phyloP scores from a whole-genome alignment of 352 stramenopile species.

The Globisporangium paddicum region DNA sequence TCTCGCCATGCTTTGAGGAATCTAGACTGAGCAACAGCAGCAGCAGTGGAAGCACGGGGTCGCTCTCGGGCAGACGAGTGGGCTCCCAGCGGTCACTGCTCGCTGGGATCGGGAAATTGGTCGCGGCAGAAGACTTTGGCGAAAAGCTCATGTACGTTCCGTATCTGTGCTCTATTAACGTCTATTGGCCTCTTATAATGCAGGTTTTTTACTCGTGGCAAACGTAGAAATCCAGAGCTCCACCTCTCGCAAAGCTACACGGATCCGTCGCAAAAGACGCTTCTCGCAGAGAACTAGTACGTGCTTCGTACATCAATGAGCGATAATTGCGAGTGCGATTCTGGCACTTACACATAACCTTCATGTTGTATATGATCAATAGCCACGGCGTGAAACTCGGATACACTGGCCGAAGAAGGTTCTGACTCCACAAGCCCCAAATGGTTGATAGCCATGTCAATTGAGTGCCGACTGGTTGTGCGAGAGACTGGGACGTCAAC shows the following conservation, averaged over 20 bases:
- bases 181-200: too few relatives aligned
- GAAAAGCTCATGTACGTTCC: conserved; percentile 37
- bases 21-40: conserved; percentile 1
- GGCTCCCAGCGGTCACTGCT: conserved; percentile 63
- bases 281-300: conserved; percentile 71
- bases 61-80: conserved; percentile 34
- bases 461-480: too few relatives aligned
- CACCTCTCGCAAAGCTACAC: conserved; percentile 52
- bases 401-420: conserved; percentile 12
- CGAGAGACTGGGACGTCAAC: too few relatives aligned
- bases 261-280: conserved; percentile 48
- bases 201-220: not conserved
- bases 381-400: conserved; percentile 16
- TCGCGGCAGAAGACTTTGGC: conserved; percentile 48
- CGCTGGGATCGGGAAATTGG: conserved; percentile 64
- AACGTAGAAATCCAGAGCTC: conserved; percentile 31
- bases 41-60: conserved; percentile 24
- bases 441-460: too few relatives aligned
- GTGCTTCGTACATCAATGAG: conserved; percentile 1
- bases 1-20: conserved; percentile 12
- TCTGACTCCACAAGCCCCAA: not conserved
- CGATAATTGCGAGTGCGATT: not conserved
- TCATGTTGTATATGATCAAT: not conserved
- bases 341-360: not conserved
- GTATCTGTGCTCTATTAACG: too few relatives aligned